Percentiles rank a stretch among this genome's conserved stretches.
Conservation (phyloP, 345 rosid species). For the Eucalyptus curtisii region DNA sequence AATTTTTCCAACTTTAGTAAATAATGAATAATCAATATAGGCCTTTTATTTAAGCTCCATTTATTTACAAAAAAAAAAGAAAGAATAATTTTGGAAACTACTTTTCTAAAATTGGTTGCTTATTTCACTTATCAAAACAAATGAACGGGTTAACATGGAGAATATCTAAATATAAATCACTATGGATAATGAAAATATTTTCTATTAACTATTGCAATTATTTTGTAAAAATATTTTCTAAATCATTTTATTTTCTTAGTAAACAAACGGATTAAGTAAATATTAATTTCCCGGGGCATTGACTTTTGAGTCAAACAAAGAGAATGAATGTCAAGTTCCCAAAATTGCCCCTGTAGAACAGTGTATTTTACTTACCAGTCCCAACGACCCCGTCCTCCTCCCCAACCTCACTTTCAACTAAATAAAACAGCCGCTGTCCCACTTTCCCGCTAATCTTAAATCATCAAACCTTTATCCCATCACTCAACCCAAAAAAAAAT, state of each 20-base stretch:
- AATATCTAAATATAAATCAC: too few species aligned
- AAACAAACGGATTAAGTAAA: neutral
- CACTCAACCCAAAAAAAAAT: neutral
- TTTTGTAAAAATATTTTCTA: too few species aligned
- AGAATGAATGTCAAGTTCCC: neutral
- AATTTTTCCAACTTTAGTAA: neutral
- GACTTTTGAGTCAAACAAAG: neutral
- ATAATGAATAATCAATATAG: neutral
- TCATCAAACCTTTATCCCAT: neutral
- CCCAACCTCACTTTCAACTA: neutral
- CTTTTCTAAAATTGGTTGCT: rapidly evolving
- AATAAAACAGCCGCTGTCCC: neutral
- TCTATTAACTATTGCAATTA: too few species aligned
- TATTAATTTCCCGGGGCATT: neutral
- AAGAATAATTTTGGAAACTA: neutral
- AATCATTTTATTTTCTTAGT: too few species aligned
- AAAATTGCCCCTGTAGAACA: neutral
- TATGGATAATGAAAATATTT: neutral
- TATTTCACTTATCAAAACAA: rapidly evolving
- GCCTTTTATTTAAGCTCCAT: too few species aligned
- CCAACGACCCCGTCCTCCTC: neutral
- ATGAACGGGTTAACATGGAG: rapidly evolving
- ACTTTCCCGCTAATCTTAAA: neutral
- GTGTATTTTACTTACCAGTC: neutral
- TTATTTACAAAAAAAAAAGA: neutral